These are phyloP conservation scores for Paxillus involutus DNA, from an alignment of 768 basidiomycete species.

Conservation along the genomic window DNA sequence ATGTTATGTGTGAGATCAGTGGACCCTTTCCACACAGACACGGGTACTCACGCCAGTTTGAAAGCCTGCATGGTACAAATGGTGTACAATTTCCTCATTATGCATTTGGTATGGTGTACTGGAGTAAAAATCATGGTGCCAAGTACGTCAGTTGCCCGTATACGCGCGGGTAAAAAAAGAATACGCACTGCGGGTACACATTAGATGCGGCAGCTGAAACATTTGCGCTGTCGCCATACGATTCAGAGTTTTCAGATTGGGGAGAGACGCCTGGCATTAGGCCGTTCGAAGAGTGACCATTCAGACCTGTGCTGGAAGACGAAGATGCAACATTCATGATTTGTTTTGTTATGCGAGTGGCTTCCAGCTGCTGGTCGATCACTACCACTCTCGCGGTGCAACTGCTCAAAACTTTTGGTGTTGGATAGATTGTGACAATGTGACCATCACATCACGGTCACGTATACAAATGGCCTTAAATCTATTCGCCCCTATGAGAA, in stretches of 20 bases:
- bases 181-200: constrained; percentile 61
- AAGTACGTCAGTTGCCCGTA: constrained; percentile 9
- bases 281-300: constrained; percentile 56
- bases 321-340: constrained; percentile 28
- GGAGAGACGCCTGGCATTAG: constrained; percentile 35
- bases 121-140: constrained; percentile 7
- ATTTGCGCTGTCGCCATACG: constrained; percentile 33
- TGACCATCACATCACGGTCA: constrained; percentile 18
- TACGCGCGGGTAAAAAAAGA: constrained; percentile 4
- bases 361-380: neutral
- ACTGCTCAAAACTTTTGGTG: constrained; percentile 7
- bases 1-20: constrained; percentile 14
- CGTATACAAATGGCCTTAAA: neutral
- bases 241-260: constrained; percentile 31
- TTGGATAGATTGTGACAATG: constrained; percentile 19
- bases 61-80: constrained; percentile 79
- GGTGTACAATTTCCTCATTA: constrained; percentile 75
- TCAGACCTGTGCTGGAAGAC: constrained; percentile 40
- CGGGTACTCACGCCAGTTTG: constrained; percentile 69
- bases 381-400: neutral
- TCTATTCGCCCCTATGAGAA: too few relatives aligned
- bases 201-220: constrained; percentile 35
- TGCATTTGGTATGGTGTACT: constrained; percentile 58
- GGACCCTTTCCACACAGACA: constrained; percentile 10
- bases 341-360: constrained; percentile 2